These are phyloP conservation scores for Schwanniomyces polymorphus DNA, from an alignment of 805 yeast genomes.

Conservation along the genomic window DNA sequence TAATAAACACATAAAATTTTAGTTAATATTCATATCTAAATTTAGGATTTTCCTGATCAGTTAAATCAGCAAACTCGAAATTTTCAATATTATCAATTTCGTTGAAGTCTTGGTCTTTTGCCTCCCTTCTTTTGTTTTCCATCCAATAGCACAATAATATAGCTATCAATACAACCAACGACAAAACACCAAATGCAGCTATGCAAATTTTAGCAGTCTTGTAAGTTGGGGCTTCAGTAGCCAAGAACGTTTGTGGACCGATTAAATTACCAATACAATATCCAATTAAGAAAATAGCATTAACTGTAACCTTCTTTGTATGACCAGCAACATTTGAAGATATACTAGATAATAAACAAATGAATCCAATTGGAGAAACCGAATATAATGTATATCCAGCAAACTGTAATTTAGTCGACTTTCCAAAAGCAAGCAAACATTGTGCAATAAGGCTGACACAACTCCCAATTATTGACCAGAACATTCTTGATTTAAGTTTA, in stretches of 20 bases:
- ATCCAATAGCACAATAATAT: conserved; percentile 24
- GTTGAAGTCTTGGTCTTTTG: conserved; percentile 4
- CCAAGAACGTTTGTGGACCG: conserved; percentile 54
- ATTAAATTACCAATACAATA: conserved; percentile 55
- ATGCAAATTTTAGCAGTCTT: conserved; percentile 42
- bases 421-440: conserved; percentile 32
- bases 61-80: conserved; percentile 51
- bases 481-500: conserved; percentile 10
- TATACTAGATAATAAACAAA: conserved; percentile 32
- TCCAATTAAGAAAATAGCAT: conserved; percentile 45
- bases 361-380: conserved; percentile 27
- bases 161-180: conserved; percentile 5
- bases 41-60: conserved; percentile 53
- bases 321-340: conserved; percentile 56
- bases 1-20: too few species aligned
- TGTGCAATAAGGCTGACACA: conserved; percentile 18
- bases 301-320: conserved; percentile 53
- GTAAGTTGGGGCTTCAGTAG: conserved; percentile 44
- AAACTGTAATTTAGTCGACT: conserved; percentile 20
- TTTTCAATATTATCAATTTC: conserved; percentile 37
- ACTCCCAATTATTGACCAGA: conserved; percentile 23
- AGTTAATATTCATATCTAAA: conserved; percentile 32
- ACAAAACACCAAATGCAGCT: conserved; percentile 21
- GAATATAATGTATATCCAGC: conserved; percentile 29
- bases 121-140: conserved; percentile 41